Evolutionary conservation across 441 rosid species (phyloP).

Genomic region (Pelargonium australe): DNA sequence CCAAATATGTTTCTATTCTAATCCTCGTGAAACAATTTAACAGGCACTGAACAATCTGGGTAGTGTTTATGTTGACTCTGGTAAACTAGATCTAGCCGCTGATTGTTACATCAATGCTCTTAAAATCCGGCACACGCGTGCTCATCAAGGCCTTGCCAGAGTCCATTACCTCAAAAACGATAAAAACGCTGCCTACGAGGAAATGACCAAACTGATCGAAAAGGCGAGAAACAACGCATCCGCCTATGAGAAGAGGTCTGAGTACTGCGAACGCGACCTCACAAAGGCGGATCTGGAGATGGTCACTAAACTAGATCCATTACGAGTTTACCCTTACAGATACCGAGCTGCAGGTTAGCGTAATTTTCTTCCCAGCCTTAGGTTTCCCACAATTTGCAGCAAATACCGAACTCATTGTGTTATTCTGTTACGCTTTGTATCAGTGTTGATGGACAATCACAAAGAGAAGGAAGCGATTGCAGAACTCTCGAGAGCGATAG

Average conservation of each 20-base stretch:
- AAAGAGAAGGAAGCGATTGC: conserved; percentile 86
- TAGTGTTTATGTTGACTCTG: conserved; percentile 75
- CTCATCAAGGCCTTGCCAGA: conserved; percentile 96
- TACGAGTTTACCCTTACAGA: conserved; percentile 89
- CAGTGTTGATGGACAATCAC: conserved; percentile 89
- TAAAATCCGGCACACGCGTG: conserved; percentile 85
- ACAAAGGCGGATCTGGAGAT: conserved; percentile 82
- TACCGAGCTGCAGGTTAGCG: conserved; percentile 87
- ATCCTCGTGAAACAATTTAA: conserved; percentile 9
- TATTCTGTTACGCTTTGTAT: background rate
- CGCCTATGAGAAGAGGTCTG: conserved; percentile 94
- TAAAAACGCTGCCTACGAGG: conserved; percentile 66
- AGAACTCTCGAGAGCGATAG: conserved; percentile 79
- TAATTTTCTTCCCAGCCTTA: background rate
- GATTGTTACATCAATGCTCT: conserved; percentile 93
- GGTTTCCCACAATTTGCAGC: too few relatives aligned
- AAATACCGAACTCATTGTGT: too few relatives aligned
- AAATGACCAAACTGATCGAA: conserved; percentile 82
- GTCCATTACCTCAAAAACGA: conserved; percentile 76
- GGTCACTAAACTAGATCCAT: conserved; percentile 86
- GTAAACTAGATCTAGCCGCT: conserved; percentile 71
- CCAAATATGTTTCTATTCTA: background rate
- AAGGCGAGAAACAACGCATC: conserved; percentile 90
- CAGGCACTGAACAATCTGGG: conserved; percentile 99
- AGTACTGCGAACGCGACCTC: conserved; percentile 83